A percentile compares a stretch with the other conserved stretches of the same genome.
phyloP scores from a whole-genome alignment of 2,329 filamentous ascomycete species.

The Sporothrix luriei region DNA sequence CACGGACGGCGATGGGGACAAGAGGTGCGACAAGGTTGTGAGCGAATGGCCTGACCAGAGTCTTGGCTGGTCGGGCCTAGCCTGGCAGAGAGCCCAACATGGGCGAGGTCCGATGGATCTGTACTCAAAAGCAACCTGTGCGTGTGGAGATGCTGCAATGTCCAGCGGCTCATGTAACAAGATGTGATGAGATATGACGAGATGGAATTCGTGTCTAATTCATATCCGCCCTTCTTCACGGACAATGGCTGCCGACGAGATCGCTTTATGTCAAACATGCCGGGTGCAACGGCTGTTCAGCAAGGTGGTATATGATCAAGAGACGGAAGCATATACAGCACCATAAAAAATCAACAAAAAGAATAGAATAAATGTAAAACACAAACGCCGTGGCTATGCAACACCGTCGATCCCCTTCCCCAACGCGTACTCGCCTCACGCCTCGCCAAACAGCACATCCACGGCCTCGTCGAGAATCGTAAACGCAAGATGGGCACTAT shows the following conservation, averaged over 20 bases:
- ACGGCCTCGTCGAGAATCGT: constrained; percentile 72
- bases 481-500: constrained; percentile 67
- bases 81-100: background rate
- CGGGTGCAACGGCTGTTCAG: background rate
- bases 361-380: constrained; percentile 7
- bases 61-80: background rate
- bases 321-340: background rate
- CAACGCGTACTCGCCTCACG: constrained; percentile 26
- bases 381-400: constrained; percentile 21
- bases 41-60: background rate
- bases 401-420: no score
- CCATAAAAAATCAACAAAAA: background rate
- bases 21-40: background rate
- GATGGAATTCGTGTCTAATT: background rate
- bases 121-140: background rate
- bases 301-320: constrained; percentile 12
- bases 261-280: no score
- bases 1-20: background rate
- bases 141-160: background rate
- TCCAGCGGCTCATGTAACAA: background rate
- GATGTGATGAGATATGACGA: background rate
- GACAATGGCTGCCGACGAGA: no score
- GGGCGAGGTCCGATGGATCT: background rate
- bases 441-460: constrained; percentile 62
- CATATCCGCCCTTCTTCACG: background rate